Conservation (phyloP, 2,329 filamentous ascomycete species). For the Aspergillaceae sp. region DNA sequence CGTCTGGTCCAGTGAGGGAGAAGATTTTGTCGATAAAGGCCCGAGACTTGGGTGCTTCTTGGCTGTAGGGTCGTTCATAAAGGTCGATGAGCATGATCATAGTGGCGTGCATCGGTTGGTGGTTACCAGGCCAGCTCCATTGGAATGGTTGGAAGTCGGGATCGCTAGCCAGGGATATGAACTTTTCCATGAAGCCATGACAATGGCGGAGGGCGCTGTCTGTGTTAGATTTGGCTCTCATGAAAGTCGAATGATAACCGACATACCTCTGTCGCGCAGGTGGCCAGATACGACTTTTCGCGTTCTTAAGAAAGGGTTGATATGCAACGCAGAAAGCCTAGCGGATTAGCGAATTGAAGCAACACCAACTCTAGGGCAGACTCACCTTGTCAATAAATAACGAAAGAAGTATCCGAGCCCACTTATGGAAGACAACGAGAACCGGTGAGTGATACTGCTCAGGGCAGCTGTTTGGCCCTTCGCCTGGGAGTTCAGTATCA, state of each 20-base stretch:
- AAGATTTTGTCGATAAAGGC: constrained; percentile 41
- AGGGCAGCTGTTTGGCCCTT: constrained; percentile 27
- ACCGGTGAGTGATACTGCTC: constrained; percentile 38
- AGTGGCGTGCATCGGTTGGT: constrained; percentile 18
- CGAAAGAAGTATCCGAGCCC: constrained; percentile 37
- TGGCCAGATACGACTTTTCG: constrained; percentile 40
- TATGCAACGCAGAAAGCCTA: constrained; percentile 41
- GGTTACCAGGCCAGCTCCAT: constrained; percentile 40
- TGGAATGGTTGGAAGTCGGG: constrained; percentile 41
- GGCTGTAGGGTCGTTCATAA: constrained; percentile 38
- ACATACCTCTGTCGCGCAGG: constrained; percentile 37
- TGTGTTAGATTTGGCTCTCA: constrained; percentile 2
- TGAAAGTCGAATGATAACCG: background rate
- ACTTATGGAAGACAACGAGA: constrained; percentile 39
- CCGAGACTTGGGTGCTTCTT: constrained; percentile 37
- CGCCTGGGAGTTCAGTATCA: constrained; percentile 27
- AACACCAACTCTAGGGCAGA: background rate
- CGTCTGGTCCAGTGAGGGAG: constrained; percentile 37
- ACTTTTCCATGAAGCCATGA: constrained; percentile 43
- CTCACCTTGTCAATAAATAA: constrained; percentile 38
- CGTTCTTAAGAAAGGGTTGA: constrained; percentile 42
- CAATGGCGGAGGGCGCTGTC: constrained; percentile 38
- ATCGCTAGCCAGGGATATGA: constrained; percentile 39
- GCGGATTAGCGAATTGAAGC: constrained; percentile 5
- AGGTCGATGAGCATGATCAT: constrained; percentile 44